A percentile compares a stretch with the other conserved stretches of the same genome.
These are phyloP conservation scores for Aspergillus sp. DNA, from an alignment of 2,329 filamentous ascomycete genomes.

Conservation along the genomic window DNA sequence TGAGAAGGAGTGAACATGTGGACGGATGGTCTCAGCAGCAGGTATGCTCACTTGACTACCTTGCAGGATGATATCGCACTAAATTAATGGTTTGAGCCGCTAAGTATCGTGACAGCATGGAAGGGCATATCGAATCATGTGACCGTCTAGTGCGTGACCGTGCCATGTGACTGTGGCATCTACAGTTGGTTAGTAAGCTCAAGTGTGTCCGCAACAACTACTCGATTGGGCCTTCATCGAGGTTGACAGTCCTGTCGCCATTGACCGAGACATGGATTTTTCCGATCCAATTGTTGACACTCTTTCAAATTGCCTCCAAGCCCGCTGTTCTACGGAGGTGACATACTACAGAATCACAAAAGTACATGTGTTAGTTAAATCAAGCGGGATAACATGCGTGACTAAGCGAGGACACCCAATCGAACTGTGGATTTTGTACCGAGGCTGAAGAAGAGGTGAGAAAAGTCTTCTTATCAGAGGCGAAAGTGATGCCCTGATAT, in stretches of 20 bases:
- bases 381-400: no score
- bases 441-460: no score
- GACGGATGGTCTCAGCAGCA: neutral
- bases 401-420: no score
- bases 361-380: no score
- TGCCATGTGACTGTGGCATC: neutral
- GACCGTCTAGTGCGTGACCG: neutral
- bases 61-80: no score
- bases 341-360: no score
- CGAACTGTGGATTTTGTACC: no score
- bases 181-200: neutral
- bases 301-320: no score
- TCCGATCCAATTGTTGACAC: neutral
- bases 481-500: no score
- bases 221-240: constrained; percentile 8
- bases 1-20: neutral
- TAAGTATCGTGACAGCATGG: neutral
- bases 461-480: no score
- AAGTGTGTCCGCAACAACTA: constrained; percentile 2
- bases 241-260: neutral
- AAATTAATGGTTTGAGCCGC: no score
- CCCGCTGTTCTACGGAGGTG: no score
- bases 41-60: neutral
- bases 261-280: neutral
- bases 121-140: neutral